phyloP scores from a whole-genome alignment of 2,329 filamentous ascomycete species.

The Phialocephala sp. region DNA sequence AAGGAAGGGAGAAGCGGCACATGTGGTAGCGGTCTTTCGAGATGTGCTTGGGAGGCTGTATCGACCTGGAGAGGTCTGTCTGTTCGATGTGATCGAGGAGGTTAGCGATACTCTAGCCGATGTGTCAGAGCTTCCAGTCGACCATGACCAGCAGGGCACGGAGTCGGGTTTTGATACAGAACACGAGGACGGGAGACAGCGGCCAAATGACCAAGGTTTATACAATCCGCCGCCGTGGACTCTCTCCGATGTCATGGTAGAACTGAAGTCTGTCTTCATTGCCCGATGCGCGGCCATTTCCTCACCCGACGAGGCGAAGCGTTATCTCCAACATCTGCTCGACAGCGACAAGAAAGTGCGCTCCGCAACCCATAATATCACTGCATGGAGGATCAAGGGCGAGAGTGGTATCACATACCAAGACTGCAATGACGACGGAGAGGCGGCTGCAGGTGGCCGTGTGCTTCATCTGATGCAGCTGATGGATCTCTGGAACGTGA shows the following conservation, averaged over 20 bases:
- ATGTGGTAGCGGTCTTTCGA: slow-evolving; percentile 72
- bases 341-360: slow-evolving; percentile 83
- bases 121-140: background rate
- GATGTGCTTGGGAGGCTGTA: slow-evolving; percentile 72
- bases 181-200: no score
- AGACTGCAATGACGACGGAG: slow-evolving; percentile 95
- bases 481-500: slow-evolving; percentile 91
- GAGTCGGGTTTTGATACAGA: no score
- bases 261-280: slow-evolving; percentile 88
- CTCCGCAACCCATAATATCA: slow-evolving; percentile 93
- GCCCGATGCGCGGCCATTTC: slow-evolving; percentile 75
- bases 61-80: slow-evolving; percentile 76
- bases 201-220: no score
- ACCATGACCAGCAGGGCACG: slow-evolving; percentile 8
- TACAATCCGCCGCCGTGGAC: slow-evolving; percentile 61
- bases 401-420: slow-evolving; percentile 65
- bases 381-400: slow-evolving; percentile 83
- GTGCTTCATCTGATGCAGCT: slow-evolving; percentile 90
- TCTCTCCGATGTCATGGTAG: slow-evolving; percentile 73
- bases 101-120: slow-evolving; percentile 48
- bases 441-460: slow-evolving; percentile 86
- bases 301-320: slow-evolving; percentile 72
- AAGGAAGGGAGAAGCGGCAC: slow-evolving; percentile 72
- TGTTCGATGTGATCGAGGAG: slow-evolving; percentile 91
- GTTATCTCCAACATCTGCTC: slow-evolving; percentile 76